Conservation (phyloP, 2,329 filamentous ascomycete species). For the Trichoderma sp. region DNA sequence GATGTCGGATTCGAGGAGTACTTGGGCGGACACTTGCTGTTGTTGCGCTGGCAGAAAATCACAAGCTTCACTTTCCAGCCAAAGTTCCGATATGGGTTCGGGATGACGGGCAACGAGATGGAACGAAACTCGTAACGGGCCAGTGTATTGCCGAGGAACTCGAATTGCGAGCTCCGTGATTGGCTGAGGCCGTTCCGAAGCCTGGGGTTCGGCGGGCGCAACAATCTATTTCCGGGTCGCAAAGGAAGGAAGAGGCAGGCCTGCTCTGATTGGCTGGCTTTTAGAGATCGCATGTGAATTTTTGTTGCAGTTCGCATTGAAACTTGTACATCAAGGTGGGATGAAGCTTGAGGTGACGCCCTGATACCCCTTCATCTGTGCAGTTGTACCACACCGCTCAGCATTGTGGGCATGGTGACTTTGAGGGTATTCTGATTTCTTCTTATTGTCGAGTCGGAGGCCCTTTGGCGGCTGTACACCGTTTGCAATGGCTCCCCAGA, state of each 20-base stretch:
- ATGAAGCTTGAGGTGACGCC: constrained; percentile 14
- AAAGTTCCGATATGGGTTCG: constrained; percentile 1
- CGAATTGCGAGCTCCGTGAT: constrained; percentile 30
- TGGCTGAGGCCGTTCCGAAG: constrained; percentile 26
- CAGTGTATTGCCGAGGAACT: constrained; percentile 30
- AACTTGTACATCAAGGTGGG: constrained; percentile 23
- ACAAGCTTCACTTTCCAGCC: not conserved
- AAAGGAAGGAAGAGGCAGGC: not conserved
- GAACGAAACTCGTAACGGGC: constrained; percentile 23
- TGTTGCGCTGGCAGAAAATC: constrained; percentile 14
- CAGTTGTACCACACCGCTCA: not conserved
- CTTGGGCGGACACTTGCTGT: constrained; percentile 6
- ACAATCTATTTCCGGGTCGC: constrained; percentile 35
- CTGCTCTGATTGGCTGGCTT: constrained; percentile 38
- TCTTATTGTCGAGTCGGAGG: not conserved
- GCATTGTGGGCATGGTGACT: not conserved
- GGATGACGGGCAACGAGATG: constrained; percentile 20
- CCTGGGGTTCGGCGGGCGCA: constrained; percentile 34
- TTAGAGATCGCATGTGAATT: constrained; percentile 36
- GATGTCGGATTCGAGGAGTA: not conserved
- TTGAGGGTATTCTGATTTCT: not conserved
- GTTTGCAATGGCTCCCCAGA: constrained; percentile 37
- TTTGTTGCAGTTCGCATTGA: constrained; percentile 29
- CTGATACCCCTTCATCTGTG: not conserved
- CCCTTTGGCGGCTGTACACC: not conserved